phyloP scores from a whole-genome alignment of 2,329 filamentous ascomycete genomes.

The Tolypocladium nubicola region DNA sequence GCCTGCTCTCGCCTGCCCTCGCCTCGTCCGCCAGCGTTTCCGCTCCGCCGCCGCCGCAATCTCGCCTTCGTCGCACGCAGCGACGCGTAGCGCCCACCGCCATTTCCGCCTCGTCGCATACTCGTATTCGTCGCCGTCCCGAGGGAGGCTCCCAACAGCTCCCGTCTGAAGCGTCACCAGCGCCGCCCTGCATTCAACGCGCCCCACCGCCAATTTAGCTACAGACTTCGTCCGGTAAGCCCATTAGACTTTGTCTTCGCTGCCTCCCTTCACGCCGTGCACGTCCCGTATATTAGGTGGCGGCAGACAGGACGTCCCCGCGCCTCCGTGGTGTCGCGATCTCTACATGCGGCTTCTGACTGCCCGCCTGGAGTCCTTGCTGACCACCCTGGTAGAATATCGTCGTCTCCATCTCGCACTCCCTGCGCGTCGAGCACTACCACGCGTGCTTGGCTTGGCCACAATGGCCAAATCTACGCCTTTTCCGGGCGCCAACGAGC shows the following conservation, averaged over 20 bases:
- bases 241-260: not conserved
- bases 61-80: not conserved
- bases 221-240: conserved; percentile 1
- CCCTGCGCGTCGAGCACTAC: not conserved
- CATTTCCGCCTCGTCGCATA: not conserved
- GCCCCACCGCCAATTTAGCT: not conserved
- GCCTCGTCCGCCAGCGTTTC: not conserved
- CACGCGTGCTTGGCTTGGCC: conserved; percentile 21
- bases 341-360: not conserved
- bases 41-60: not conserved
- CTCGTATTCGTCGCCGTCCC: not conserved
- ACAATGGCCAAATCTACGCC: conserved; percentile 43
- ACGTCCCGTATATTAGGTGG: not conserved
- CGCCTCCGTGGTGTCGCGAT: not conserved
- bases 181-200: conserved; percentile 4
- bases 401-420: not conserved
- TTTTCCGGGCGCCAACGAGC: conserved; percentile 33
- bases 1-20: not conserved
- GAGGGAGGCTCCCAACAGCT: not conserved
- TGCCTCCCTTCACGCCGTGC: not conserved
- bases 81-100: not conserved
- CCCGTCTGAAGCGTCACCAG: not conserved
- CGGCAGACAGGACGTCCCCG: not conserved
- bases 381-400: not conserved
- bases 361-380: not conserved